phyloP scores from a whole-genome alignment of 352 stramenopile genomes.

The Pythium brachiatum region DNA sequence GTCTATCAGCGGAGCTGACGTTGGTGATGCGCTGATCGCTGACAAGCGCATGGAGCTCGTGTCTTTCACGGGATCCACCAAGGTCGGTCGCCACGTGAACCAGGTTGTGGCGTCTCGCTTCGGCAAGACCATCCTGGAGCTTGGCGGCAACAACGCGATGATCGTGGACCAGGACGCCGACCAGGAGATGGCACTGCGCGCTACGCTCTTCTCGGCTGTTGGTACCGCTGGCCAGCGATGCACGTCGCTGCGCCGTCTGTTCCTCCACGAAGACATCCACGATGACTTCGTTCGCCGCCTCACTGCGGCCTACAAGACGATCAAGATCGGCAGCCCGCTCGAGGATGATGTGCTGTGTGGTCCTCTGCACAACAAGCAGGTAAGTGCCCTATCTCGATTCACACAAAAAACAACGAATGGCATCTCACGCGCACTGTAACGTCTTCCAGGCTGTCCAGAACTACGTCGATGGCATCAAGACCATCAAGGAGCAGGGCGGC shows the following conservation, averaged over 20 bases:
- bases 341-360: conserved; percentile 83
- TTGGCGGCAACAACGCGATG: conserved; percentile 93
- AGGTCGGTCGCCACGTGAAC: conserved; percentile 86
- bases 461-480: conserved; percentile 81
- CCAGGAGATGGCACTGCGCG: conserved; percentile 87
- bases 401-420: no score
- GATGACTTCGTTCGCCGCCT: conserved; percentile 87
- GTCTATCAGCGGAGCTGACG: conserved; percentile 50
- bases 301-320: conserved; percentile 79
- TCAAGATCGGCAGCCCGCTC: conserved; percentile 89
- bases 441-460: conserved; percentile 71
- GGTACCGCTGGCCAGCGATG: conserved; percentile 91
- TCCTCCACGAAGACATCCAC: conserved; percentile 90
- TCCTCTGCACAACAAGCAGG: conserved; percentile 64
- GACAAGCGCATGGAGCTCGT: conserved; percentile 89
- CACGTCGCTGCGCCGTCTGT: conserved; percentile 90
- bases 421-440: background rate
- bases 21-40: conserved; percentile 82
- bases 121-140: conserved; percentile 90
- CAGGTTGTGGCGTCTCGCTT: conserved; percentile 87
- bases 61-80: conserved; percentile 91
- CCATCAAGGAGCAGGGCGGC: conserved; percentile 75
- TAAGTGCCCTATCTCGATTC: no score
- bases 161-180: conserved; percentile 92
- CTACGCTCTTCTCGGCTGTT: conserved; percentile 89